A percentile compares a stretch with the other conserved stretches of the same genome.
Evolutionary conservation across 2,329 filamentous ascomycete genomes (phyloP).

Genomic region (Chalara sp.): DNA sequence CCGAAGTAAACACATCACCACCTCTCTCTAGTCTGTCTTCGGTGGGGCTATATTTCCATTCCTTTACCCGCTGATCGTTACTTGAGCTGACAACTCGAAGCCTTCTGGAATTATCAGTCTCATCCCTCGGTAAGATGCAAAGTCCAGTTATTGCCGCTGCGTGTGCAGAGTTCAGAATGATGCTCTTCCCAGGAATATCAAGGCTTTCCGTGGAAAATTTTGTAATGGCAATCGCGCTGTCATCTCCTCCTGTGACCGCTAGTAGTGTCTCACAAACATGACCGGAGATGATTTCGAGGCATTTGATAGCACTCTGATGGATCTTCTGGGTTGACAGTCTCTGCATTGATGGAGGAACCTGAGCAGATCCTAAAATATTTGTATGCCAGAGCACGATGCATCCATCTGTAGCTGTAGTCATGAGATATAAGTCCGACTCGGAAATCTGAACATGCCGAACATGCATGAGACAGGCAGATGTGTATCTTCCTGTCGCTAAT

Average conservation of each 20-base stretch:
- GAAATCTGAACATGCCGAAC: conserved; percentile 32
- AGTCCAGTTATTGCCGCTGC: conserved; percentile 63
- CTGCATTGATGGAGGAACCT: not conserved
- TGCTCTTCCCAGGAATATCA: not conserved
- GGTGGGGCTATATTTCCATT: conserved; percentile 34
- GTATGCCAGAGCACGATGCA: conserved; percentile 56
- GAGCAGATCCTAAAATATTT: not conserved
- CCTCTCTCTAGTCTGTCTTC: conserved; percentile 32
- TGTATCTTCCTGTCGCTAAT: conserved; percentile 52
- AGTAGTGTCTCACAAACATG: conserved; percentile 33
- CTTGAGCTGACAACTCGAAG: conserved; percentile 39
- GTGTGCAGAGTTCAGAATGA: conserved; percentile 52
- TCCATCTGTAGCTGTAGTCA: conserved; percentile 79
- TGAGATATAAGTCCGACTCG: conserved; percentile 33
- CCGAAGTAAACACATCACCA: conserved; percentile 48
- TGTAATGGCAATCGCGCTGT: conserved; percentile 67
- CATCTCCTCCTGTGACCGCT: conserved; percentile 77
- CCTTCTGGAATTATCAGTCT: conserved; percentile 14
- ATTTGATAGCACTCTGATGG: conserved; percentile 80
- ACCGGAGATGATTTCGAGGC: conserved; percentile 37
- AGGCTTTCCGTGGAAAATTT: conserved; percentile 24
- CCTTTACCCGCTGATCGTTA: conserved; percentile 56
- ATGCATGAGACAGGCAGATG: conserved; percentile 71
- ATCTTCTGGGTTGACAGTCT: conserved; percentile 35
- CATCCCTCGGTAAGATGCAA: conserved; percentile 24